Evolutionary conservation across 2,329 filamentous ascomycete genomes (phyloP).

Genomic region (Ophiognomonia clavigignenti-juglandacearum): DNA sequence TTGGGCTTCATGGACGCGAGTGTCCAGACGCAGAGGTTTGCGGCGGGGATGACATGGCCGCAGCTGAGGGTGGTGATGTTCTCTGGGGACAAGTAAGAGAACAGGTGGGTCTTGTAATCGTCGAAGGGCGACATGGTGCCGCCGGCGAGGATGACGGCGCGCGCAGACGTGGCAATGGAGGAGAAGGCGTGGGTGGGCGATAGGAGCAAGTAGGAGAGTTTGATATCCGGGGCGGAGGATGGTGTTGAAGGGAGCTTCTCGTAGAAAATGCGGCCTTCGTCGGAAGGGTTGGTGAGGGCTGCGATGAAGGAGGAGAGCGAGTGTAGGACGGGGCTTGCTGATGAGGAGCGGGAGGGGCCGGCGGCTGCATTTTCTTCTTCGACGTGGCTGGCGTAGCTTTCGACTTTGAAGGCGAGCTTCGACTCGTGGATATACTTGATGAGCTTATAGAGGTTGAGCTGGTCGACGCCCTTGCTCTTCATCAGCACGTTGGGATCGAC

Average conservation of each 20-base stretch:
- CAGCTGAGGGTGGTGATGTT: constrained; percentile 81
- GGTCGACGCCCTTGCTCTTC: constrained; percentile 80
- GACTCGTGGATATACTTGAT: constrained; percentile 85
- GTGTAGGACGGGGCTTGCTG: constrained; percentile 52
- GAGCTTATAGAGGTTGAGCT: constrained; percentile 90
- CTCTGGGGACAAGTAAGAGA: constrained; percentile 62
- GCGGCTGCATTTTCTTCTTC: constrained; percentile 37
- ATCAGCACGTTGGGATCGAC: constrained; percentile 70
- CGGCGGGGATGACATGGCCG: constrained; percentile 83
- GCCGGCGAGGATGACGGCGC: constrained; percentile 85
- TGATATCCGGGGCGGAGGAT: constrained; percentile 38
- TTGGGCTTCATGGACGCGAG: constrained; percentile 44
- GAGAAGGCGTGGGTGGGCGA: constrained; percentile 90
- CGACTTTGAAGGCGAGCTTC: constrained; percentile 89
- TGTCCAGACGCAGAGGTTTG: constrained; percentile 75
- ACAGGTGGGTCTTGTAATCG: constrained; percentile 82
- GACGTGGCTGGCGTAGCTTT: constrained; percentile 71
- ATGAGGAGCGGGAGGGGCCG: constrained; percentile 50
- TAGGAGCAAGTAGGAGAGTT: constrained; percentile 79
- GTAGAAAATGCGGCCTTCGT: constrained; percentile 63
- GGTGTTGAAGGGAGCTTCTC: constrained; percentile 34
- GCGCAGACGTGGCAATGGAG: constrained; percentile 76
- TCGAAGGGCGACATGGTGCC: constrained; percentile 97
- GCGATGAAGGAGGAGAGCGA: constrained; percentile 61
- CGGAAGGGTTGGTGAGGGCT: constrained; percentile 80